phyloP scores from a whole-genome alignment of 768 basidiomycete species.

The Amanita phalloides region DNA sequence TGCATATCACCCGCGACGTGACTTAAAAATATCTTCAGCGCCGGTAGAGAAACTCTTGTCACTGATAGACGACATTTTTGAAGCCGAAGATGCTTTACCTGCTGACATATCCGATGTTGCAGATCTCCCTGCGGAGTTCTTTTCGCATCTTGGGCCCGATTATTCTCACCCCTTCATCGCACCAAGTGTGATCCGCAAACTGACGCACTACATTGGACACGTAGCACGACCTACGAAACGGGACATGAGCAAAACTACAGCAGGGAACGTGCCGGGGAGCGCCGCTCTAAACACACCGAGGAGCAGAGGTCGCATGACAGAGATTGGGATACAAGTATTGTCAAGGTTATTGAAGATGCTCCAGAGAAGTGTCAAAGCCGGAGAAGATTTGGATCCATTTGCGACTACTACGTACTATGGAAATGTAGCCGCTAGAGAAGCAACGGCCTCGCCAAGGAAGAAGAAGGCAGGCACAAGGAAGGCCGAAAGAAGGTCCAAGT shows the following conservation, averaged over 20 bases:
- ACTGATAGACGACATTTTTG: conserved; percentile 78
- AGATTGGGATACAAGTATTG: conserved; percentile 54
- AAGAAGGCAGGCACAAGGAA: conserved; percentile 41
- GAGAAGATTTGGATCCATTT: conserved; percentile 72
- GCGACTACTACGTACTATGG: not conserved
- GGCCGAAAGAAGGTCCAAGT: conserved; percentile 32
- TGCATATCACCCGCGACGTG: not conserved
- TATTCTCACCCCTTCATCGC: conserved; percentile 50
- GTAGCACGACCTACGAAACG: conserved; percentile 61
- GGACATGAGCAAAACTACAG: conserved; percentile 1
- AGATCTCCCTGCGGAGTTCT: conserved; percentile 55
- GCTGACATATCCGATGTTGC: conserved; percentile 42
- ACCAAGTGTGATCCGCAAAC: conserved; percentile 47
- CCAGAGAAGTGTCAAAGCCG: conserved; percentile 67
- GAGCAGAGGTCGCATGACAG: conserved; percentile 46
- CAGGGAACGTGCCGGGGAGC: conserved; percentile 31
- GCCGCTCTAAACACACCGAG: conserved; percentile 35
- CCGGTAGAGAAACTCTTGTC: conserved; percentile 70
- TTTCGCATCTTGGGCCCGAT: conserved; percentile 51
- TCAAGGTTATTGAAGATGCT: conserved; percentile 65
- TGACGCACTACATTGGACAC: conserved; percentile 59
- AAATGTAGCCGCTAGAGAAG: not conserved
- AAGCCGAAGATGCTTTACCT: conserved; percentile 58
- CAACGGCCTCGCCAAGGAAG: conserved; percentile 40
- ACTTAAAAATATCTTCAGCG: conserved; percentile 21